Conservation (phyloP, 1,284 basidiomycete genomes). For the Lignosus rhinocerotis region DNA sequence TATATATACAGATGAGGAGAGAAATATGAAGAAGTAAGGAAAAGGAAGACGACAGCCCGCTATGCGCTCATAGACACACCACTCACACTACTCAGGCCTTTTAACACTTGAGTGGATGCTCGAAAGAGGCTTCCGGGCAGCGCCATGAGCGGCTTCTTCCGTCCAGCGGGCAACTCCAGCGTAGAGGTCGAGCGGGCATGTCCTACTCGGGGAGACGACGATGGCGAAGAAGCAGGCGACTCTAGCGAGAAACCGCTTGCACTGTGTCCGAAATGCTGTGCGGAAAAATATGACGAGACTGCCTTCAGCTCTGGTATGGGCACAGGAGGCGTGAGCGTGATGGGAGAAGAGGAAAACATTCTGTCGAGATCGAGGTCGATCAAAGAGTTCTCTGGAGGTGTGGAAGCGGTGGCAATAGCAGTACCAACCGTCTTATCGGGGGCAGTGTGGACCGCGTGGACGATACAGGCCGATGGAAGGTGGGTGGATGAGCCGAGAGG, state of each 20-base stretch:
- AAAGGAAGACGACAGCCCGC: neutral
- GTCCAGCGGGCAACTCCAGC: neutral
- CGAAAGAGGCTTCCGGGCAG: slow-evolving; percentile 25
- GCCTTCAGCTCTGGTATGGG: neutral
- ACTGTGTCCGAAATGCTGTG: neutral
- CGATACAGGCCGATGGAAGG: slow-evolving; percentile 21
- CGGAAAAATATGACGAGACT: slow-evolving; percentile 4
- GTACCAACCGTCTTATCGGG: neutral
- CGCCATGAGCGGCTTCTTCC: slow-evolving; percentile 16
- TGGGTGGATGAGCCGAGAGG: slow-evolving; percentile 38
- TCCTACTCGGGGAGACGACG: slow-evolving; percentile 14
- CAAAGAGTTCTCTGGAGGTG: slow-evolving; percentile 1
- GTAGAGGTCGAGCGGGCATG: slow-evolving; percentile 1
- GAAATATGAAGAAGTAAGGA: neutral
- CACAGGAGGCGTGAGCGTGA: slow-evolving; percentile 5
- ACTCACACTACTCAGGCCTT: slow-evolving; percentile 29
- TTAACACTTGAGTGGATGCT: slow-evolving; percentile 46
- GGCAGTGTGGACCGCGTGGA: neutral
- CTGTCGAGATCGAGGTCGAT: neutral
- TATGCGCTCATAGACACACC: slow-evolving; percentile 17
- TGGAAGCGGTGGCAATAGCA: neutral
- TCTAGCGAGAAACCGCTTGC: neutral
- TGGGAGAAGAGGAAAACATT: slow-evolving; percentile 2
- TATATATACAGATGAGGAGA: neutral
- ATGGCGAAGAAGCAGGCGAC: slow-evolving; percentile 10